Evolutionary conservation across 306 rosid genomes (phyloP).

Genomic region (Quercus variabilis): DNA sequence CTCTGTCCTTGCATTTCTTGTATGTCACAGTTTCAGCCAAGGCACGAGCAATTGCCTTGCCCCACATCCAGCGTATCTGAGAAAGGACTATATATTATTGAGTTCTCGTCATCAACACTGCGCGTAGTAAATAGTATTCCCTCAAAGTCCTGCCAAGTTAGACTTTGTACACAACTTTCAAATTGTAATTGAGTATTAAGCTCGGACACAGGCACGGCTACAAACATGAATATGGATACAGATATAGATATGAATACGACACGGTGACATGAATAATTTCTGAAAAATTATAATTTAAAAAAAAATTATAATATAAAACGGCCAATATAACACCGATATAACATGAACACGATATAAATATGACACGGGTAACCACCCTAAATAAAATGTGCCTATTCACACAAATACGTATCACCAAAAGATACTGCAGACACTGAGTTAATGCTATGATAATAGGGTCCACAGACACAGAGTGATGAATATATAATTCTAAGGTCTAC

Average conservation of each 20-base stretch:
- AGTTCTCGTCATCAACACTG: background rate
- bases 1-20: background rate
- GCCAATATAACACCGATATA: accelerated
- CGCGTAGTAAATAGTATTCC: background rate
- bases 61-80: too few species aligned
- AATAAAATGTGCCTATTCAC: background rate
- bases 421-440: too few species aligned
- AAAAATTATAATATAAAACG: too few species aligned
- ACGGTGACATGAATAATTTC: accelerated
- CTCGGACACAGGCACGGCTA: too few species aligned
- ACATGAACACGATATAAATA: too few species aligned
- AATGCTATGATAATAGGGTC: background rate
- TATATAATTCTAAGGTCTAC: background rate
- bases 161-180: background rate
- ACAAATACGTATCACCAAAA: too few species aligned
- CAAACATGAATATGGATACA: too few species aligned
- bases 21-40: too few species aligned
- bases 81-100: too few species aligned
- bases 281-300: accelerated
- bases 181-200: too few species aligned
- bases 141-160: background rate
- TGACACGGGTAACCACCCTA: too few species aligned
- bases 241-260: accelerated
- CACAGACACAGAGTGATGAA: background rate
- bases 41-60: too few species aligned